A percentile compares a stretch with the other conserved stretches of the same genome.
phyloP scores from a whole-genome alignment of 345 rosid genomes.

The Excoecaria cochinchinensis region DNA sequence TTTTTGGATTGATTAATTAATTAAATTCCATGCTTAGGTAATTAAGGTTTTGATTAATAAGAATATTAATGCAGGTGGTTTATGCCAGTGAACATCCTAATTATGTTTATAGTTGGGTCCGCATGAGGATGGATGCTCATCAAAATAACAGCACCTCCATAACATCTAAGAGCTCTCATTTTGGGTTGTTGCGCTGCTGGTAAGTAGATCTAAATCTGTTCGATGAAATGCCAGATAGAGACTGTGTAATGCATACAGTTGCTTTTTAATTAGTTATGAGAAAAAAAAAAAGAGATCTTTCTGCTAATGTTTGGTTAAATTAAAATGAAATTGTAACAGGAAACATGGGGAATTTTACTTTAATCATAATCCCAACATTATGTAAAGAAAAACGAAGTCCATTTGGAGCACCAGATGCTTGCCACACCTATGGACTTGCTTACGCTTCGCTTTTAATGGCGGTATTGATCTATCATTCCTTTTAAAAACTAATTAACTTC shows the following conservation, averaged over 20 bases:
- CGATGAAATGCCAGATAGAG: too few relatives aligned
- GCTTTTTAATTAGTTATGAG: too few relatives aligned
- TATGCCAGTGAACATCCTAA: conserved; percentile 43
- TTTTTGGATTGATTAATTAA: too few relatives aligned
- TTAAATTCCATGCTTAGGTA: too few relatives aligned
- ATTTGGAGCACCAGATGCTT: conserved; percentile 31
- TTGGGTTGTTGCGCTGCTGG: conserved; percentile 56
- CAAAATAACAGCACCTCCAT: conserved; percentile 37
- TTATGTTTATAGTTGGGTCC: conserved; percentile 36
- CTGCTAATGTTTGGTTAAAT: too few relatives aligned
- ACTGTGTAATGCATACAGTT: too few relatives aligned
- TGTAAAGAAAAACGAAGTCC: conserved; percentile 42
- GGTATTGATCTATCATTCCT: too few relatives aligned
- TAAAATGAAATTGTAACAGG: too few relatives aligned
- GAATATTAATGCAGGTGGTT: conserved; percentile 47
- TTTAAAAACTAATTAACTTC: too few relatives aligned
- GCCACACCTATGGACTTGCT: conserved; percentile 30
- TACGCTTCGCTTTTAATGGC: conserved; percentile 52
- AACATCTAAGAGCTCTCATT: conserved; percentile 40
- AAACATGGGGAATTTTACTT: conserved; percentile 37
- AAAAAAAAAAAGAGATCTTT: too few relatives aligned
- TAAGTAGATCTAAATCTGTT: too few relatives aligned
- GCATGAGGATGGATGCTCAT: conserved; percentile 40
- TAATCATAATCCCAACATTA: conserved; percentile 41
- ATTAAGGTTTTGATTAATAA: too few relatives aligned